Evolutionary conservation across 139 green algal genomes (phyloP), one percentile per base, ranked within the genome.

Genomic region (Micractinium conductrix): DNA sequence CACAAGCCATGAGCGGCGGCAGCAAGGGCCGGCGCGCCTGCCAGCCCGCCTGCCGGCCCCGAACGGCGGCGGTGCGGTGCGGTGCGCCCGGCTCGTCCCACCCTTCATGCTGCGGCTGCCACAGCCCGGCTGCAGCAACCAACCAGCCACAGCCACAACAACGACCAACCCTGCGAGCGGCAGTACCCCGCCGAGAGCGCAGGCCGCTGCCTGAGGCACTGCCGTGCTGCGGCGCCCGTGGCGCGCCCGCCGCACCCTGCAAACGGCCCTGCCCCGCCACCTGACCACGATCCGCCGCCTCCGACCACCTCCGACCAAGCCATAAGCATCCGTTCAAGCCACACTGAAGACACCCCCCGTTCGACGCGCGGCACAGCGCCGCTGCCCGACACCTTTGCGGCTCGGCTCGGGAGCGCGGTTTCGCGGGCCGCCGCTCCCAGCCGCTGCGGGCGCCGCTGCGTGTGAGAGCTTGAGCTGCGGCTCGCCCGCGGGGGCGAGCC

Each of bases 401-500:
- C 4, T 22, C 42, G 3, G 71, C 43, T 5, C 43, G n/a, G n/a
- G n/a, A n/a, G 43, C 42, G 35, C 43, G 33, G 45, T 55, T 44
- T 42, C 40, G 38, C 50, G 40, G 43, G 62, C n/a, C 42, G 76
- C 76, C 43, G 58, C 74, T 19, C 55, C 30, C 48, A 21, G 50
- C 73, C 21, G 48, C 35, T 37, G 22, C 12, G 74, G 74, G 74
- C 74, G 74, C 74, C 74, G 74, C 35, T 81, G 74, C 26, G 74
- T 17, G 48, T 81, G 74, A 69, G 74, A 69, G 50, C 16, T 22
- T 50, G 74, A n/a, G 74, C 74, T 53, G 74, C 74, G 74, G 50
- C 37, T 81, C 44, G 50, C 37, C 74, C 69, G 74, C 74, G 74
- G 74, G 74, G 55, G 50, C 33, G 30, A 68, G 22, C 50, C 74